These are phyloP conservation scores for Boletus insuetus DNA, from an alignment of 768 basidiomycete genomes.

Conservation along the genomic window DNA sequence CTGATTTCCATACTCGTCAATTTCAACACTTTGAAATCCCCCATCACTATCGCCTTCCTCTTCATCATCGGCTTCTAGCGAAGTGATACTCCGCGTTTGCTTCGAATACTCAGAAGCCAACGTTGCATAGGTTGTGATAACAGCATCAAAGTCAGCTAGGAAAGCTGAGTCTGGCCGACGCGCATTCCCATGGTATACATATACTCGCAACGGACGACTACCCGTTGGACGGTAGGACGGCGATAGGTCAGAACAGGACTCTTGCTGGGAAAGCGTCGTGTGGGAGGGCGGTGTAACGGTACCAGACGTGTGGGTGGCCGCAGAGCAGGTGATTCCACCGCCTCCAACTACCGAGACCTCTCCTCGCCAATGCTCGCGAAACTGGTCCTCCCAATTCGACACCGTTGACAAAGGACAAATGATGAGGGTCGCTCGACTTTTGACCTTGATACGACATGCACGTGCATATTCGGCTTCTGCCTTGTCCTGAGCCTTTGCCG, in stretches of 20 bases:
- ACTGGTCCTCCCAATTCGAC: constrained; percentile 98
- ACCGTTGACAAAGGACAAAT: constrained; percentile 96
- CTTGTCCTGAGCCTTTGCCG: constrained; percentile 65
- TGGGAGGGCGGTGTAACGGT: constrained; percentile 36
- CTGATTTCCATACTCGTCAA: constrained; percentile 66
- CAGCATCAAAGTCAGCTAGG: constrained; percentile 92
- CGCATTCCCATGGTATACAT: constrained; percentile 93
- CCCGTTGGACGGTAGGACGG: constrained; percentile 37
- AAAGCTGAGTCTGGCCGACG: constrained; percentile 83
- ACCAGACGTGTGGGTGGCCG: constrained; percentile 33
- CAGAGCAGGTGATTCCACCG: constrained; percentile 41
- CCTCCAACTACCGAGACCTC: constrained; percentile 83
- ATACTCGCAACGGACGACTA: constrained; percentile 70
- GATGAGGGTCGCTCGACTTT: constrained; percentile 90
- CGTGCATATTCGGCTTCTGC: constrained; percentile 67
- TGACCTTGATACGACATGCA: constrained; percentile 73
- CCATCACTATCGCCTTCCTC: constrained; percentile 69
- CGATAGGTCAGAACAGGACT: constrained; percentile 23
- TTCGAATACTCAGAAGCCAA: constrained; percentile 93
- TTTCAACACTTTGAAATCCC: constrained; percentile 56
- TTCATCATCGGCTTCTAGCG: constrained; percentile 59
- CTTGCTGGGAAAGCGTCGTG: constrained; percentile 32
- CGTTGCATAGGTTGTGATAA: constrained; percentile 96
- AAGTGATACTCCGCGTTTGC: constrained; percentile 65
- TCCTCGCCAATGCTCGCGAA: constrained; percentile 95